Evolutionary conservation across 2,329 filamentous ascomycete species (phyloP), one percentile per base, ranked within the genome.

Genomic region (Ceratocystis variospora): DNA sequence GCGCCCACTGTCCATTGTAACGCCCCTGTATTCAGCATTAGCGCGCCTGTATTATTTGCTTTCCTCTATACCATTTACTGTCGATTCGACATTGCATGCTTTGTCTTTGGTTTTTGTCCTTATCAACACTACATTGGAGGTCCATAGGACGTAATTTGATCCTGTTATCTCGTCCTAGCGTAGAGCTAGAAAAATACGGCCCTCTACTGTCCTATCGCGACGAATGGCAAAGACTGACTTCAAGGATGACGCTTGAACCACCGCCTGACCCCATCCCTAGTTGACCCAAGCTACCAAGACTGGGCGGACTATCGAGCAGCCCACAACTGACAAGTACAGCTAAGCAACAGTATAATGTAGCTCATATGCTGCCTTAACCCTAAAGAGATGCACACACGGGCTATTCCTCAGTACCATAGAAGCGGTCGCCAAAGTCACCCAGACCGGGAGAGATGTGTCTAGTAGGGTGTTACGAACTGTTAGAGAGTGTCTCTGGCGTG

Each of bases 371-470:
- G n/a, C 6, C 8, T 3, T 50, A 50, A 50, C 46, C 46, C 28
- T 41, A 28, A 61, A 12, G 6, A 19, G 15, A 19, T 46, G 19
- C 33, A 7, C 12, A n/a, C 31, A 31, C 19, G n/a, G 4, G 28
- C 31, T 15, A n/a, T 41, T 57, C 64, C 5, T 50, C 45, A 12
- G 67, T 69, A 8, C 65, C 67, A 65, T 73, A 73, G 62, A 72
- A 76, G 5, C 74, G 70, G 62, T 76, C 74, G 5, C 74, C 74
- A 67, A 76, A 76, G 61, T 76, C 74, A 15, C 74, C 74, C 55
- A 76, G 62, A 1, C 74, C 74, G 45, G 74, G 74, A 17, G 70
- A 70, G 65, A 76, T 75, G 66, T 74, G 74, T 55, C 74, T 76
- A 25, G 4, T 76, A 25, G 4, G 2, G 25, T 17, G 33, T 37